phyloP scores from a whole-genome alignment of 352 stramenopile species.

The Peronospora destructor region DNA sequence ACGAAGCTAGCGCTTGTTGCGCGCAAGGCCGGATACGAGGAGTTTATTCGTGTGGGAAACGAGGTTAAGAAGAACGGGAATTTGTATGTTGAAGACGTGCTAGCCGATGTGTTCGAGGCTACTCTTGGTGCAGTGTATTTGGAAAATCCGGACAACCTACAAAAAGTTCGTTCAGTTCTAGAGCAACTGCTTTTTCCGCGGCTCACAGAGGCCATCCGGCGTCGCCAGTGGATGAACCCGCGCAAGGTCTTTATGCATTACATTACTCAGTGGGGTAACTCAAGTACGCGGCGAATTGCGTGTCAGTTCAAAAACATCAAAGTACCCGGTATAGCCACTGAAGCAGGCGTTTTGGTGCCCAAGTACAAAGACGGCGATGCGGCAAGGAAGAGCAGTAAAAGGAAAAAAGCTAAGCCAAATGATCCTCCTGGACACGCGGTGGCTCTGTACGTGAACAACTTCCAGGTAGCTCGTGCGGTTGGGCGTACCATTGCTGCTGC shows the following conservation, averaged over 20 bases:
- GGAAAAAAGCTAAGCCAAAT: constrained; percentile 21
- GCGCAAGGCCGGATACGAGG: constrained; percentile 46
- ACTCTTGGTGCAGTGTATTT: constrained; percentile 71
- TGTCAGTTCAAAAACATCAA: constrained; percentile 53
- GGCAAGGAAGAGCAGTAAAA: constrained; percentile 14
- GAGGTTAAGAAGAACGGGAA: constrained; percentile 48
- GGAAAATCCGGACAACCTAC: constrained; percentile 54
- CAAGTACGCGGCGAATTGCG: constrained; percentile 23
- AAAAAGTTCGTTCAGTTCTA: constrained; percentile 57
- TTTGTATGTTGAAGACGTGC: constrained; percentile 66
- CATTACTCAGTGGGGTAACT: constrained; percentile 45
- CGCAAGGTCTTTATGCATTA: constrained; percentile 66
- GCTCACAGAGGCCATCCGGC: constrained; percentile 62
- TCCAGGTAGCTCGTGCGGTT: constrained; percentile 46
- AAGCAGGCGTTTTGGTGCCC: constrained; percentile 22
- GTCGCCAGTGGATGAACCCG: constrained; percentile 80
- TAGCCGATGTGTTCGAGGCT: constrained; percentile 77
- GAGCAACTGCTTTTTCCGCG: constrained; percentile 55
- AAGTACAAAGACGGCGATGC: constrained; percentile 15
- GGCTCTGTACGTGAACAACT: constrained; percentile 61
- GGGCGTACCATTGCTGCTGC: constrained; percentile 64
- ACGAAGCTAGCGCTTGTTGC: constrained; percentile 61
- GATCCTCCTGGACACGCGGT: constrained; percentile 40
- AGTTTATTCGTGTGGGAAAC: constrained; percentile 69
- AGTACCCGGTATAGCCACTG: constrained; percentile 3